Percentiles rank a stretch among this genome's conserved stretches.
phyloP scores from a whole-genome alignment of 495 filamentous ascomycete genomes.

The Penicillium waksmanii region DNA sequence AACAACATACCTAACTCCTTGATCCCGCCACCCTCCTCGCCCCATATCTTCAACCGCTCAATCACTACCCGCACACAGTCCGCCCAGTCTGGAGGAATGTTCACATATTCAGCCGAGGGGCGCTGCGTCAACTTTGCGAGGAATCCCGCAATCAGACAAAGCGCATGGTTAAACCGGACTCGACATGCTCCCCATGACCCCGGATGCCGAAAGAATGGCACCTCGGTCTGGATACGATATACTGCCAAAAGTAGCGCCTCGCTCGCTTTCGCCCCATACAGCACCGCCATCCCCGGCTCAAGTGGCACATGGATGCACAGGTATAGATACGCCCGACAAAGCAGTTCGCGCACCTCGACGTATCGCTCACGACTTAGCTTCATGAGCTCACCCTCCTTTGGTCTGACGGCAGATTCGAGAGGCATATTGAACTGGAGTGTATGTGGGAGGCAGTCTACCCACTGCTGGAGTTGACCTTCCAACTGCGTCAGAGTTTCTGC shows the following conservation, averaged over 20 bases:
- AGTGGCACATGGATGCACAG: slow-evolving; percentile 34
- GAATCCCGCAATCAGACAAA: slow-evolving; percentile 35
- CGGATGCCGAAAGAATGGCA: slow-evolving; percentile 37
- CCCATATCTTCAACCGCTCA: slow-evolving; percentile 33
- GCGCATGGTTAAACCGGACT: slow-evolving; percentile 36
- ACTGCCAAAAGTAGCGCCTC: slow-evolving; percentile 31
- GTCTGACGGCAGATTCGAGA: slow-evolving; percentile 23
- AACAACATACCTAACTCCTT: slow-evolving; percentile 31
- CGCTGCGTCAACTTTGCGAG: slow-evolving; percentile 27
- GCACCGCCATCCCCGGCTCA: background rate
- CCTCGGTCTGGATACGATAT: slow-evolving; percentile 34
- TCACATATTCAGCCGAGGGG: slow-evolving; percentile 28
- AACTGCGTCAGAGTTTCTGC: slow-evolving; percentile 34
- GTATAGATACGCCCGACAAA: slow-evolving; percentile 43
- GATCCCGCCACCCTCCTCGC: slow-evolving; percentile 34
- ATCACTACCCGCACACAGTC: slow-evolving; percentile 31
- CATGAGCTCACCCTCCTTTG: slow-evolving; percentile 36
- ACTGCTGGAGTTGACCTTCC: slow-evolving; percentile 40
- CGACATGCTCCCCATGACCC: slow-evolving; percentile 38
- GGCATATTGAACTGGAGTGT: slow-evolving; percentile 39
- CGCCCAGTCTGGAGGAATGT: slow-evolving; percentile 28
- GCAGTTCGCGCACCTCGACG: slow-evolving; percentile 43
- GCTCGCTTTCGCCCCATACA: slow-evolving; percentile 32
- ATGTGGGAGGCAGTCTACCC: slow-evolving; percentile 39
- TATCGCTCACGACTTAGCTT: slow-evolving; percentile 43